A percentile compares a stretch with the other conserved stretches of the same genome.
Evolutionary conservation across 75 land plant species (phyloP).

Genomic region (Cunninghamia lanceolata): DNA sequence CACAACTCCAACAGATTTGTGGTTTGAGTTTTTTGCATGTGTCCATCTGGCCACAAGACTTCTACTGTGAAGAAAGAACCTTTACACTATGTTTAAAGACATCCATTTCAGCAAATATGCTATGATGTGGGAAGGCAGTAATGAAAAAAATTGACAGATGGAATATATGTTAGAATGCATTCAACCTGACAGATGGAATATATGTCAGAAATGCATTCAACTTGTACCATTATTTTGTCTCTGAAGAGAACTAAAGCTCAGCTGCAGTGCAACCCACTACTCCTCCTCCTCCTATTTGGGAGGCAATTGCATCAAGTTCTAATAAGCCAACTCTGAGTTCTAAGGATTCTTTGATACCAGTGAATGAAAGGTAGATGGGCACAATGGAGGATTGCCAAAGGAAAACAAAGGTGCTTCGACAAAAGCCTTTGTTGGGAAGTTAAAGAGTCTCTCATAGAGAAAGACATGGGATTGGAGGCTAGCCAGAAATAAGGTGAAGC

Average conservation of each 20-base stretch:
- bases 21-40: no score
- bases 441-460: neutral
- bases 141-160: no score
- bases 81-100: no score
- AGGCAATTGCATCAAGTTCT: neutral
- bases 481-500: neutral
- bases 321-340: neutral
- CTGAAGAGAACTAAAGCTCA: neutral
- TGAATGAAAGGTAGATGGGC: neutral
- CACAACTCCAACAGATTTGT: no score
- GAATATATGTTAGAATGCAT: no score
- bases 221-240: neutral
- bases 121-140: no score
- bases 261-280: neutral
- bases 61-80: no score
- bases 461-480: neutral
- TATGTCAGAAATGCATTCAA: neutral
- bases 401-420: neutral
- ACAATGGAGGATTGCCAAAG: neutral
- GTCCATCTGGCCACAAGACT: no score
- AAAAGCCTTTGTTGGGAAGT: neutral
- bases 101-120: no score
- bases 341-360: neutral
- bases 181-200: no score
- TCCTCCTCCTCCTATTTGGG: neutral